phyloP scores from a whole-genome alignment of 331 rosid species.

The Rosa hybrid region DNA sequence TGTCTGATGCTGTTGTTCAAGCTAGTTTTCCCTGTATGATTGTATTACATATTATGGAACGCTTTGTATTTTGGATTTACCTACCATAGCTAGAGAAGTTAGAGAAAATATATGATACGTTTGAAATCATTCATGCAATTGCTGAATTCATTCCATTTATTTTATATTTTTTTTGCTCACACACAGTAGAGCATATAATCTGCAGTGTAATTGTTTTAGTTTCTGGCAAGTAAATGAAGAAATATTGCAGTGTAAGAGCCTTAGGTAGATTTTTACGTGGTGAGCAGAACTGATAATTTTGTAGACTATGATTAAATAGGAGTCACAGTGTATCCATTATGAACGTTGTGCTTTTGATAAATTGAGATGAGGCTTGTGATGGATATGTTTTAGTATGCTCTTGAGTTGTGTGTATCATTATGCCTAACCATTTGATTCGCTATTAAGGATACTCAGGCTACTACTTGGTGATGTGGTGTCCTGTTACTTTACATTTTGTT shows the following conservation, averaged over 20 bases:
- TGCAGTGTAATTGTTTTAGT: not conserved
- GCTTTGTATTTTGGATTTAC: not conserved
- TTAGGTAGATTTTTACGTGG: not conserved
- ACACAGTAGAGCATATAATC: not conserved
- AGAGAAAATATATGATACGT: not conserved
- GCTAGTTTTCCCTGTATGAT: not conserved
- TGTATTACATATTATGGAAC: not conserved
- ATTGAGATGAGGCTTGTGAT: not conserved
- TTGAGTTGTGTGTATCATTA: not conserved
- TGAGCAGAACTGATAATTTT: not conserved
- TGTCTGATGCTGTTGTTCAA: conserved; percentile 9
- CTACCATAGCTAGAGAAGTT: not conserved
- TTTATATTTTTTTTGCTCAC: not conserved
- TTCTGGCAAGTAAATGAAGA: not conserved
- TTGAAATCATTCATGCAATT: not conserved
- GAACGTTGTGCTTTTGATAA: not conserved
- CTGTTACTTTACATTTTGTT: not conserved
- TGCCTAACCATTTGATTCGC: not conserved
- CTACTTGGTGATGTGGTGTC: not conserved
- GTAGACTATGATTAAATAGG: not conserved
- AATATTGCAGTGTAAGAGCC: conserved; percentile 1
- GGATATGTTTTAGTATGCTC: not conserved
- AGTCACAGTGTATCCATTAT: not conserved
- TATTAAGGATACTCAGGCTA: not conserved
- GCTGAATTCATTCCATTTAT: not conserved